Percentiles rank a stretch among this genome's conserved stretches.
These are phyloP conservation scores for Nannizzia gypsea DNA, from an alignment of 2,329 filamentous ascomycete genomes.

Conservation along the genomic window DNA sequence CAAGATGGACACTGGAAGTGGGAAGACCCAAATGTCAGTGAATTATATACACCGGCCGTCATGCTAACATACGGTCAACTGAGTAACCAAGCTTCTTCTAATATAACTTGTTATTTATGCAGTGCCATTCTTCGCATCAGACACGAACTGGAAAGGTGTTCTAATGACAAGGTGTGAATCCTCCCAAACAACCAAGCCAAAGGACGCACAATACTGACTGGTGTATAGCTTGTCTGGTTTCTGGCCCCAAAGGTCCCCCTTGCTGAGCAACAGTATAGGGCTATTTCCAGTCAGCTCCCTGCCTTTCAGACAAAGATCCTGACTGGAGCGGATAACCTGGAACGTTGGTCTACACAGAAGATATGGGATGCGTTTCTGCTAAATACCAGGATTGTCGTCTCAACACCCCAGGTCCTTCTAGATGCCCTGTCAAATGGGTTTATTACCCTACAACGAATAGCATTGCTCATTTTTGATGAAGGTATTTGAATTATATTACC, in stretches of 20 bases:
- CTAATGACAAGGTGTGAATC: conserved; percentile 42
- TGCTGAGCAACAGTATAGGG: conserved; percentile 52
- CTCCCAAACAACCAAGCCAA: neutral
- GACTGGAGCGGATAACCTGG: conserved; percentile 55
- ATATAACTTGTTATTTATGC: neutral
- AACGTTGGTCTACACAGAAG: conserved; percentile 57
- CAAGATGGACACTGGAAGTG: conserved; percentile 69
- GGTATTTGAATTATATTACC: conserved; percentile 36
- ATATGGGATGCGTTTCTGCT: conserved; percentile 57
- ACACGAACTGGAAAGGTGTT: conserved; percentile 47
- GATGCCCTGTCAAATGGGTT: conserved; percentile 68
- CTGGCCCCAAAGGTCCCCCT: conserved; percentile 57
- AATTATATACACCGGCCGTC: neutral
- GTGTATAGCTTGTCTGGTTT: conserved; percentile 52
- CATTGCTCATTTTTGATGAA: conserved; percentile 73
- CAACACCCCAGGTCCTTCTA: conserved; percentile 61
- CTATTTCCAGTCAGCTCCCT: conserved; percentile 50
- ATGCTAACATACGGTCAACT: neutral
- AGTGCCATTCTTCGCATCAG: conserved; percentile 59
- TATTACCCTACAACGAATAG: conserved; percentile 50
- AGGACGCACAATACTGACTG: neutral
- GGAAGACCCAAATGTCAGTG: conserved; percentile 63
- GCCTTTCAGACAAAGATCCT: conserved; percentile 49
- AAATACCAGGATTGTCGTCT: conserved; percentile 60
- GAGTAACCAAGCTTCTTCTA: neutral